Conservation (phyloP, 305 asterid genomes). For the Rubia occidens region DNA sequence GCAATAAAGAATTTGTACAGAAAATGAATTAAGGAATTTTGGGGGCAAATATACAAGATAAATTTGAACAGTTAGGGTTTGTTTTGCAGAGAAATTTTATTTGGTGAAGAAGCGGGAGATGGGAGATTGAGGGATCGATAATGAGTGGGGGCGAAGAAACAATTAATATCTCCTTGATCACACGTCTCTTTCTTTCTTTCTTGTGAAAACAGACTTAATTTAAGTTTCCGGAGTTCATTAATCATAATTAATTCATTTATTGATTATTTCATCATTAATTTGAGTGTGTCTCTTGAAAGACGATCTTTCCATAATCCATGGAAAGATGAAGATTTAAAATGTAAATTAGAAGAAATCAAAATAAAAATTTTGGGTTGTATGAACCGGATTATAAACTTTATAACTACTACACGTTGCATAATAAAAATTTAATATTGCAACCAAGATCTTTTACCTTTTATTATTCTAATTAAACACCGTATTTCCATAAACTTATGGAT, state of each 20-base stretch:
- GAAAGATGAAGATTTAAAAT: too few relatives aligned
- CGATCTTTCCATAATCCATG: too few relatives aligned
- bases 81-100: not conserved
- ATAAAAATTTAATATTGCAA: too few relatives aligned
- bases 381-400: too few relatives aligned
- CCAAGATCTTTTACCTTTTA: too few relatives aligned
- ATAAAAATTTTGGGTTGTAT: too few relatives aligned
- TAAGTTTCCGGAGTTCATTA: not conserved
- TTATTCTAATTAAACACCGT: too few relatives aligned
- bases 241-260: not conserved
- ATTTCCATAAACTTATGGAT: too few relatives aligned
- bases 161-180: slow-evolving; percentile 1
- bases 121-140: slow-evolving; percentile 15
- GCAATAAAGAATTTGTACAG: slow-evolving; percentile 12
- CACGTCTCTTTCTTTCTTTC: slow-evolving; percentile 14
- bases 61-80: slow-evolving; percentile 9
- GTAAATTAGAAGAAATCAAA: too few relatives aligned
- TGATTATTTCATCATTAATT: not conserved
- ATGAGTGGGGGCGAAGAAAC: slow-evolving; percentile 13
- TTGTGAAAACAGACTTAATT: not conserved
- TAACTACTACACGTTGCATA: too few relatives aligned
- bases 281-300: too few relatives aligned
- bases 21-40: slow-evolving; percentile 16
- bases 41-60: not conserved
- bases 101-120: slow-evolving; percentile 5